phyloP scores from a whole-genome alignment of 2,329 filamentous ascomycete genomes.

The Colletotrichum spinosum region DNA sequence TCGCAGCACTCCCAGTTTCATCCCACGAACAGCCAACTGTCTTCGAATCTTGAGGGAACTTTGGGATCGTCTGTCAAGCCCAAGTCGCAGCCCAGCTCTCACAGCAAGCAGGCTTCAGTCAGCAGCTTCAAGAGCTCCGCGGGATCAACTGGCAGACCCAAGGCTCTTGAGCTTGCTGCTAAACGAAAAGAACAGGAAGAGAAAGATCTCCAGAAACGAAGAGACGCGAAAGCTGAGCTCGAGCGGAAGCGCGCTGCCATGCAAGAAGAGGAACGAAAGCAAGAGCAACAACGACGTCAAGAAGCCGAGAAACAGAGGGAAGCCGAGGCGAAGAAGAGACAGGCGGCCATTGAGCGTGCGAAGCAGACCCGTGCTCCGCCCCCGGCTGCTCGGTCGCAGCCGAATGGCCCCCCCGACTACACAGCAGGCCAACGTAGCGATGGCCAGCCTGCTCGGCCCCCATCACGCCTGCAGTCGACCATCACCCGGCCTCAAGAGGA shows the following conservation, averaged over 20 bases:
- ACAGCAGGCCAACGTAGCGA: conserved; percentile 45
- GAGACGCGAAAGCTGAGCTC: conserved; percentile 83
- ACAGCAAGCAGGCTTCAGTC: conserved; percentile 62
- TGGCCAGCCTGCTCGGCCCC: conserved; percentile 51
- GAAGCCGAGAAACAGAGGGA: conserved; percentile 73
- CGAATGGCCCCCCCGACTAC: conserved; percentile 62
- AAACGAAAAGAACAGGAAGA: conserved; percentile 90
- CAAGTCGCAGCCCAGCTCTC: conserved; percentile 74
- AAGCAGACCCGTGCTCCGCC: conserved; percentile 74
- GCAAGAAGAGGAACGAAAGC: conserved; percentile 73
- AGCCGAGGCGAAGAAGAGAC: conserved; percentile 75
- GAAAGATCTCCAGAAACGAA: conserved; percentile 80
- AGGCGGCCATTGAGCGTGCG: conserved; percentile 72
- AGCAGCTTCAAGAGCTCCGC: conserved; percentile 74
- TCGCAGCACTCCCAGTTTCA: conserved; percentile 72
- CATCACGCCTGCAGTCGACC: conserved; percentile 70
- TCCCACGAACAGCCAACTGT: conserved; percentile 67
- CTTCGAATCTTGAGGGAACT: conserved; percentile 70
- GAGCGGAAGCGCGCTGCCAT: conserved; percentile 79
- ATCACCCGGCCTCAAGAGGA: conserved; percentile 68
- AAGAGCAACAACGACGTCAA: conserved; percentile 68
- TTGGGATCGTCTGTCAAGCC: conserved; percentile 60
- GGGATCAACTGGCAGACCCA: conserved; percentile 73
- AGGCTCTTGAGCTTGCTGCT: conserved; percentile 79
- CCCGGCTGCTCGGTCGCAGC: conserved; percentile 67